Percentiles rank a stretch among this genome's conserved stretches.
Conservation (phyloP, 495 filamentous ascomycete species). For the Neurospora tetrasperma region DNA sequence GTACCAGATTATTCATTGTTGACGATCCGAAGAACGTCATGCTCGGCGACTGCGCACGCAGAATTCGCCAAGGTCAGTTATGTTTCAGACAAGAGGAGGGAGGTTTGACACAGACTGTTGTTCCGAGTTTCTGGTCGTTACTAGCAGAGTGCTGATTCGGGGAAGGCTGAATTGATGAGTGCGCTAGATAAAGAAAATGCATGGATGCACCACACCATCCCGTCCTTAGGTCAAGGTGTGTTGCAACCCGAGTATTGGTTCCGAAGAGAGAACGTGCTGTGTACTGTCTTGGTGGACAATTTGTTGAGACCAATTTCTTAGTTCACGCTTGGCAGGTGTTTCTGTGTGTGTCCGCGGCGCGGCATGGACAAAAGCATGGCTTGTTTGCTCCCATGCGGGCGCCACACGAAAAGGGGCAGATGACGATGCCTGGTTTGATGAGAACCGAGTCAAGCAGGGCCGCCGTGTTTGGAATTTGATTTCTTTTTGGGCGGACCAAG, state of each 20-base stretch:
- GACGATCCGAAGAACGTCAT: background rate
- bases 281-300: background rate
- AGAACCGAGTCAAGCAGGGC: background rate
- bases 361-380: background rate
- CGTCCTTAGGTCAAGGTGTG: background rate
- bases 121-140: background rate
- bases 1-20: background rate
- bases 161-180: background rate
- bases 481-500: background rate
- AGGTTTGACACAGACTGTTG: background rate
- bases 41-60: background rate
- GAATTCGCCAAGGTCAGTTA: background rate
- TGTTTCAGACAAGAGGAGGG: background rate
- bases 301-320: background rate
- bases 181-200: background rate
- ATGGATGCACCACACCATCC: background rate
- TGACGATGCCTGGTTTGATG: background rate
- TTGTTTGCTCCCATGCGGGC: background rate
- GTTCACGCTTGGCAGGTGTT: background rate
- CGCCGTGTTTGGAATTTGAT: background rate
- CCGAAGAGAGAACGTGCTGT: background rate
- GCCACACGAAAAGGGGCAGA: background rate
- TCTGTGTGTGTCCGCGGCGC: background rate
- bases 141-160: background rate
- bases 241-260: background rate